Conservation (phyloP, 2,329 filamentous ascomycete genomes). For the Dactylellina leptospora region DNA sequence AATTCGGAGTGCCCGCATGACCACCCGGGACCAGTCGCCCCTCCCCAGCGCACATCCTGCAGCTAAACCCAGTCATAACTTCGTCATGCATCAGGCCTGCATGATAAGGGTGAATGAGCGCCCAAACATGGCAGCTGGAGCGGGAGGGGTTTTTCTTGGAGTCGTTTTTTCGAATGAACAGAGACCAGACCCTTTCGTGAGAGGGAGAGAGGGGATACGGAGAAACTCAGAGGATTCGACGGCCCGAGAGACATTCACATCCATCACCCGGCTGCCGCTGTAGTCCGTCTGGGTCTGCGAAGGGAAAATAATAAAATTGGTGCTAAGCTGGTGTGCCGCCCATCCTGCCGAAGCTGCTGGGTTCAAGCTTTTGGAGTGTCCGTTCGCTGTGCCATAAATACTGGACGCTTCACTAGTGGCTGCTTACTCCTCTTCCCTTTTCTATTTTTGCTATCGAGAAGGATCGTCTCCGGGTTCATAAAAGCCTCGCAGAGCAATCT, state of each 20-base stretch:
- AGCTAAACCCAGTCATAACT: slow-evolving; percentile 47
- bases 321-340: slow-evolving; percentile 1
- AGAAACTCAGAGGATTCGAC: too few species aligned
- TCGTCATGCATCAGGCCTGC: slow-evolving; percentile 51
- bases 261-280: slow-evolving; percentile 21
- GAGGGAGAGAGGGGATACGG: slow-evolving; percentile 12
- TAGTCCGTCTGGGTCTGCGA: slow-evolving; percentile 10
- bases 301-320: too few species aligned
- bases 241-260: too few species aligned
- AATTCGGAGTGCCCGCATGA: slow-evolving; percentile 49
- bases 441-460: slow-evolving; percentile 40
- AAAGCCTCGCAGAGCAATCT: slow-evolving; percentile 9
- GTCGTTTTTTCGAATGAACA: too few species aligned
- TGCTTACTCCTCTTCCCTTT: slow-evolving; percentile 38
- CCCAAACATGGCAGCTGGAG: slow-evolving; percentile 24
- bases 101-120: slow-evolving; percentile 41
- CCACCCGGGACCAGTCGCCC: slow-evolving; percentile 41
- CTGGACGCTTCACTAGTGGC: slow-evolving; percentile 20
- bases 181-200: too few species aligned
- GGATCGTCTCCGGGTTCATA: slow-evolving; percentile 31
- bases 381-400: slow-evolving; percentile 44
- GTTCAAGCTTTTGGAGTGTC: slow-evolving; percentile 1
- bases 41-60: slow-evolving; percentile 43
- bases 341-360: slow-evolving; percentile 5
- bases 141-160: background rate